Conservation (phyloP, 2,329 filamentous ascomycete species). For the Alternaria atra region DNA sequence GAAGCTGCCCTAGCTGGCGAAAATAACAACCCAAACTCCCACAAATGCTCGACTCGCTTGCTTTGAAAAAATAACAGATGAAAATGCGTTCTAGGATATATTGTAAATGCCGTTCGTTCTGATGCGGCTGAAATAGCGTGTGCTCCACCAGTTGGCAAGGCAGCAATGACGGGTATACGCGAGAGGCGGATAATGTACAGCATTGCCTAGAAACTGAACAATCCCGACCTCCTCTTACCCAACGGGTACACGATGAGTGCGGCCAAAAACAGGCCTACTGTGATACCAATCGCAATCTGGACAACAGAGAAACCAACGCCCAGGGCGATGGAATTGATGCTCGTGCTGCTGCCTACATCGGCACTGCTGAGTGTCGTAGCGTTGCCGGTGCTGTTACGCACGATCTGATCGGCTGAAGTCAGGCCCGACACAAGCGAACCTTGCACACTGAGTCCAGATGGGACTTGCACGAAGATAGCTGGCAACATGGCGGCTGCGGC, state of each 20-base stretch:
- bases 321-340: conserved; percentile 56
- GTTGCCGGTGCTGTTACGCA: conserved; percentile 55
- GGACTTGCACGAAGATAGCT: conserved; percentile 79
- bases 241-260: conserved; percentile 60
- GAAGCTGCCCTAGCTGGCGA: neutral
- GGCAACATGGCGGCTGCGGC: conserved; percentile 87
- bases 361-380: conserved; percentile 51
- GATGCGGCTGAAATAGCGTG: neutral
- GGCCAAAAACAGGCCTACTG: conserved; percentile 59
- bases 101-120: neutral
- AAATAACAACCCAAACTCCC: conserved; percentile 3
- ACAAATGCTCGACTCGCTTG: conserved; percentile 18
- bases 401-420: conserved; percentile 65
- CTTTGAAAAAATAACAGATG: conserved; percentile 1
- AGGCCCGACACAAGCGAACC: conserved; percentile 67
- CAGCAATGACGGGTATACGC: too few relatives aligned
- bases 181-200: neutral
- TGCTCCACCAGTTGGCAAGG: neutral
- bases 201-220: conserved; percentile 44
- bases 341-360: conserved; percentile 29
- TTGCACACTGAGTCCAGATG: conserved; percentile 66
- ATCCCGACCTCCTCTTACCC: conserved; percentile 56
- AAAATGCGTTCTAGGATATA: neutral
- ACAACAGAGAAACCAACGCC: conserved; percentile 59
- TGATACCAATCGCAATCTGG: conserved; percentile 62